Evolutionary conservation across 208 protist species (phyloP).

Genomic region (Acanthamoeba healyi): DNA sequence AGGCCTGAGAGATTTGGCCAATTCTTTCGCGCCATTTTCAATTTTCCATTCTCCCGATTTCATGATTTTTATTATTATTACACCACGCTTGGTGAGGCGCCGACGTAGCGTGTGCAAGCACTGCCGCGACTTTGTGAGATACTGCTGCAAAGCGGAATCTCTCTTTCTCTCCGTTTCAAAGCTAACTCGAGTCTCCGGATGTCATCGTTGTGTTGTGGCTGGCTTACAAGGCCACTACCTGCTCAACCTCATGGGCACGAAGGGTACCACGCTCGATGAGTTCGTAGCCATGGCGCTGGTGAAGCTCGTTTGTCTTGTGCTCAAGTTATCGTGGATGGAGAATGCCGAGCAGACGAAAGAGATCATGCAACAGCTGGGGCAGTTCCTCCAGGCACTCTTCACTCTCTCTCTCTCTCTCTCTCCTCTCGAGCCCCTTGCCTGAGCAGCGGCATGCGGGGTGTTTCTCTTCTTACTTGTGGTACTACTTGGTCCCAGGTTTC

Average conservation of each 20-base stretch:
- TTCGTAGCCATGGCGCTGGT: constrained; percentile 9
- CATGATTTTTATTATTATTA: too few species aligned
- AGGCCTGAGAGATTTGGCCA: too few species aligned
- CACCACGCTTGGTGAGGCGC: too few species aligned
- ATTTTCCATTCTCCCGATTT: not conserved
- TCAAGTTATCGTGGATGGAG: constrained; percentile 54
- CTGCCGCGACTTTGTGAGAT: too few species aligned
- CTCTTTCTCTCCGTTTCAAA: too few species aligned
- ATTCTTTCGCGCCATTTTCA: too few species aligned
- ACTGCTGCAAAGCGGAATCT: too few species aligned
- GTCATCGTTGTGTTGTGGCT: too few species aligned
- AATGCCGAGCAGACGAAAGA: constrained; percentile 32
- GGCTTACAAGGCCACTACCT: constrained; percentile 18
- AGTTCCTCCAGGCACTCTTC: not conserved
- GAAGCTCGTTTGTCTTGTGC: constrained; percentile 54
- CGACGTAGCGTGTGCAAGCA: too few species aligned
- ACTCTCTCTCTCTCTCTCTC: not conserved
- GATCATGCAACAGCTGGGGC: constrained; percentile 28
- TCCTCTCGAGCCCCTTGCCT: not conserved
- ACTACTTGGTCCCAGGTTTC: not conserved
- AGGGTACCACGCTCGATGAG: not conserved
- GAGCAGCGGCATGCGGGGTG: not conserved
- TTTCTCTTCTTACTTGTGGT: not conserved
- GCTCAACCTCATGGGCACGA: constrained; percentile 11
- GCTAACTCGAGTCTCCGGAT: too few species aligned